Conservation (phyloP, 495 filamentous ascomycete species). For the Penicillium verhagenii region DNA sequence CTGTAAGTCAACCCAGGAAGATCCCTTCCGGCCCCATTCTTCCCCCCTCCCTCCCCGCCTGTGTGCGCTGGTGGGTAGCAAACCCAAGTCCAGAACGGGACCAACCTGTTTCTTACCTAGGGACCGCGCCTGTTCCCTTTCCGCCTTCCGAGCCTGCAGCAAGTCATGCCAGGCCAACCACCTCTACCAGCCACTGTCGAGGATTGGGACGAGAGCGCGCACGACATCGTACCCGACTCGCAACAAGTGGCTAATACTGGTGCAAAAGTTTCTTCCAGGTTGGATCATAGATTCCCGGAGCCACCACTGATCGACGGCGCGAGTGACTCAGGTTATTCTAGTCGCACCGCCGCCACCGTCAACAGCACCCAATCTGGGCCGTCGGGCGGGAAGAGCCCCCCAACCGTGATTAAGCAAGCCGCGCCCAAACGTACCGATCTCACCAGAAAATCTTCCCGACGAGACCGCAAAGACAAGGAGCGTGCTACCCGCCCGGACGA, state of each 20-base stretch:
- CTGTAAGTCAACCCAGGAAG: conserved; percentile 17
- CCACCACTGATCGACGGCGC: conserved; percentile 46
- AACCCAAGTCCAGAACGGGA: conserved; percentile 17
- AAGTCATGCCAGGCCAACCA: conserved; percentile 40
- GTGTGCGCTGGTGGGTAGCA: conserved; percentile 4
- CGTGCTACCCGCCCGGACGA: conserved; percentile 34
- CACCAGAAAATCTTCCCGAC: conserved; percentile 33
- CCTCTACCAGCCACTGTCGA: conserved; percentile 52
- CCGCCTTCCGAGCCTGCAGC: conserved; percentile 17
- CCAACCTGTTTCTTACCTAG: conserved; percentile 18
- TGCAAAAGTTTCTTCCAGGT: conserved; percentile 54
- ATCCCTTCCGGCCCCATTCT: conserved; percentile 2
- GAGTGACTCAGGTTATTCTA: conserved; percentile 67
- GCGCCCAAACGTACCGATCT: conserved; percentile 33
- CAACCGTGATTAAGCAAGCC: conserved; percentile 41
- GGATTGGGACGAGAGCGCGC: conserved; percentile 55
- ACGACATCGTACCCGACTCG: conserved; percentile 47
- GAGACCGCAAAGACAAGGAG: conserved; percentile 36
- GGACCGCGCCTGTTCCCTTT: conserved; percentile 12
- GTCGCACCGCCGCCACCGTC: conserved; percentile 57
- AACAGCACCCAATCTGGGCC: conserved; percentile 55
- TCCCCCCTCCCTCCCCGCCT: neutral
- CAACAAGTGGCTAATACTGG: conserved; percentile 48
- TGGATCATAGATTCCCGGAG: conserved; percentile 35
- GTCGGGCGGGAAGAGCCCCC: conserved; percentile 42